These are phyloP conservation scores for Cordyceps cateniannulata DNA, from an alignment of 2,329 filamentous ascomycete genomes.

Conservation along the genomic window DNA sequence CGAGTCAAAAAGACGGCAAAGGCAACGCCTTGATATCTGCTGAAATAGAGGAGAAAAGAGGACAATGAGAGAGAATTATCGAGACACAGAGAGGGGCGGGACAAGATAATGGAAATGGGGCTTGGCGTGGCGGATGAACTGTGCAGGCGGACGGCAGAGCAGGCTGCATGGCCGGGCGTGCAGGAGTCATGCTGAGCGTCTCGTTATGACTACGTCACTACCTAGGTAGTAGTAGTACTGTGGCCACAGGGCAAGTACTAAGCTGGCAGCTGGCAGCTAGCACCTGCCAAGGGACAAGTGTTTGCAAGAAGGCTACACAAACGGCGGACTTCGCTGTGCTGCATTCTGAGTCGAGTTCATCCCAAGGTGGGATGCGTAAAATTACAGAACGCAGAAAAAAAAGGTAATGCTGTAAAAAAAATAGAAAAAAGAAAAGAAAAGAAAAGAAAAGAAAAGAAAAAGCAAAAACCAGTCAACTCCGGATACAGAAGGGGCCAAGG, in stretches of 20 bases:
- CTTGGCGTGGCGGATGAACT: neutral
- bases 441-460: neutral
- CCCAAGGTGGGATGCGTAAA: neutral
- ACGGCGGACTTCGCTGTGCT: neutral
- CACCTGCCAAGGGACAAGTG: neutral
- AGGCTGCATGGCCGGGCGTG: neutral
- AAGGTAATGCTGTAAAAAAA: no score
- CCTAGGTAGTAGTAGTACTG: no score
- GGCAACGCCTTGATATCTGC: neutral
- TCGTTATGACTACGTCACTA: neutral
- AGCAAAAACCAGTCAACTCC: neutral
- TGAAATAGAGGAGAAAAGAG: neutral
- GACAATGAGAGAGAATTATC: neutral
- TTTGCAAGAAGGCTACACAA: neutral
- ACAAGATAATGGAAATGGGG: neutral
- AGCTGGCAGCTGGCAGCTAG: neutral
- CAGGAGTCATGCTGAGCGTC: slow-evolving; percentile 5
- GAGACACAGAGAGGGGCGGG: neutral
- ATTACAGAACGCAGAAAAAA: neutral
- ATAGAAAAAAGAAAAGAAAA: neutral
- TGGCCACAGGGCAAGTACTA: neutral
- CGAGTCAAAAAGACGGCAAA: neutral
- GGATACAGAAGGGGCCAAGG: neutral
- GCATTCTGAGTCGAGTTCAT: neutral
- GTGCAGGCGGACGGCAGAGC: neutral